Evolutionary conservation across 2,329 filamentous ascomycete genomes (phyloP).

Genomic region (Curvularia sp.): DNA sequence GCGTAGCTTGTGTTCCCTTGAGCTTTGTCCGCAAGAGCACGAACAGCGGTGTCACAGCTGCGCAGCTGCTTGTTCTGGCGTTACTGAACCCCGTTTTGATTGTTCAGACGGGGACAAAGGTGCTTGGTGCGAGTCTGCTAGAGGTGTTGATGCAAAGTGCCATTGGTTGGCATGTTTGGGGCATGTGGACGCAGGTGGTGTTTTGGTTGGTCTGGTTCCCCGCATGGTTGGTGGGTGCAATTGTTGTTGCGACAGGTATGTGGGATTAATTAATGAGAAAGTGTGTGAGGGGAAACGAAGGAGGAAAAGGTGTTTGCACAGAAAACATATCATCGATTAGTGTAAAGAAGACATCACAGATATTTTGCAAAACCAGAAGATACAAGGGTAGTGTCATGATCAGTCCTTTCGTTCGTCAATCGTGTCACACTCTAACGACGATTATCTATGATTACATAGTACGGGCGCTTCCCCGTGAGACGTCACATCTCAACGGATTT

Average conservation of each 20-base stretch:
- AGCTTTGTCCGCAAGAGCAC: slow-evolving; percentile 67
- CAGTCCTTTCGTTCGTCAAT: slow-evolving; percentile 24
- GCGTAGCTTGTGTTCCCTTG: slow-evolving; percentile 77
- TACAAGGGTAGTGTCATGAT: slow-evolving; percentile 14
- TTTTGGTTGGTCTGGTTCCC: slow-evolving; percentile 98
- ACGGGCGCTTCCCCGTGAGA: slow-evolving; percentile 5
- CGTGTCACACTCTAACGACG: slow-evolving; percentile 11
- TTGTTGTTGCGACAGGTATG: slow-evolving; percentile 39
- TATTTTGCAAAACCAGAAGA: neutral
- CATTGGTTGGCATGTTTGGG: slow-evolving; percentile 88
- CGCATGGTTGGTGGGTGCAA: slow-evolving; percentile 74
- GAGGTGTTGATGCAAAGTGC: slow-evolving; percentile 74
- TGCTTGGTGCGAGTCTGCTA: slow-evolving; percentile 50
- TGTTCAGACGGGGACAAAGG: slow-evolving; percentile 33
- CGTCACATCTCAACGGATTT: slow-evolving; percentile 7
- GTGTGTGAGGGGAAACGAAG: neutral
- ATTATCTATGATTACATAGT: slow-evolving; percentile 32
- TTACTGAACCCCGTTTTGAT: slow-evolving; percentile 46
- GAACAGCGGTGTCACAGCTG: slow-evolving; percentile 15
- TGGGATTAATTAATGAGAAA: slow-evolving; percentile 15
- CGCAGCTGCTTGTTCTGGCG: slow-evolving; percentile 31
- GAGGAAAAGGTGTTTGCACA: neutral
- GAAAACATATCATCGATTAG: neutral
- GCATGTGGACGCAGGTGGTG: slow-evolving; percentile 85
- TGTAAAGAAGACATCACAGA: neutral